Base-by-base conservation (phyloP, 2,329 filamentous ascomycete species). In the Paecilomyces sp. region DNA sequence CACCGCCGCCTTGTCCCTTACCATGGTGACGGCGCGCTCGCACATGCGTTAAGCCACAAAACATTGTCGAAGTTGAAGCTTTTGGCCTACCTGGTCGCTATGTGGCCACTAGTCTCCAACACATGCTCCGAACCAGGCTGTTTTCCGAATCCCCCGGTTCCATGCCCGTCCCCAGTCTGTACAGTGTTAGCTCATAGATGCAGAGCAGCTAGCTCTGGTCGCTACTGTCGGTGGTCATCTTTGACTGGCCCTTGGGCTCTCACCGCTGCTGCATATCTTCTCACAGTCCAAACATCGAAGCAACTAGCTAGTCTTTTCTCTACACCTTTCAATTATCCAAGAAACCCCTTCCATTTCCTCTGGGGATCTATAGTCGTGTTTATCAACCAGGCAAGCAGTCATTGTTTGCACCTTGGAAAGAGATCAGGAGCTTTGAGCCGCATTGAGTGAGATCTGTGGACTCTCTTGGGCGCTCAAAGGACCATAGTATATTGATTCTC, bases 61-160 rank as follows among this genome's bases (percentile, higher is more conserved):
- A 47, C 57, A 11, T 30, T n/a, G 52, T 55, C 57, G 52, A 51
- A 36, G 53, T 54, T 28, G 51, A 58, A 58, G 57, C 51, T 53
- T 30, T 53, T 13, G 51, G 9, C 28, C 51, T 53, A 24, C 51
- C 22, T 36, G 51, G 57, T 12, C 53, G 57, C 50, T 53, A 53
- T 53, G 52, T 41, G 25, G 18, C 24, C 54, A 31, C 54, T 36
- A 55, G 54, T 24, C 30, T 22, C 24, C 54, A 55, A 15, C 30
- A 12, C 54, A 30, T 53, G 51, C 51, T 28, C 51, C 28, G 51
- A 30, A 53, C 55, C 55, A 56, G 47, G 33, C 25, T 53, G 53
- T 50, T 13, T 60, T 63, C 62, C 60, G 62, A 58, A 57, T 62
- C 41, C 62, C 60, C 62, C 58, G 62, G 58, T 55, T 52, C 62